Evolutionary conservation across 805 yeast genomes (phyloP), one percentile per base, ranked within the genome.

Genomic region (Kodamaea fukazawae): DNA sequence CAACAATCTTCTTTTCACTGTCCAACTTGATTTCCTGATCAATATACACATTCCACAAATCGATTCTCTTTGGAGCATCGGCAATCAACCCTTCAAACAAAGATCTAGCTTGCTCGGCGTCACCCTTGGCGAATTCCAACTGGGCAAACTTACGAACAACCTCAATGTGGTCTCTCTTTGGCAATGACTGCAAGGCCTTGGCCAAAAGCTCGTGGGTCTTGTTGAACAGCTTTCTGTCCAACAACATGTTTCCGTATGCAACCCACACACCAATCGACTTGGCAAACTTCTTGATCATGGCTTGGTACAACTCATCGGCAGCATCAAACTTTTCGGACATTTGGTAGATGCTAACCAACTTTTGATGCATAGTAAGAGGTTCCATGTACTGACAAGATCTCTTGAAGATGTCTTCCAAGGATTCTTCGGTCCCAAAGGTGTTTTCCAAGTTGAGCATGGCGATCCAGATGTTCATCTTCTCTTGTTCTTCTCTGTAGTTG

Each of bases 391-490:
- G 96, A 52, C 87, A 80, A 1, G 98, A 77, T 49, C 86, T 81
- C 60, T 80, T 83, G 76, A 93, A 91, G 0, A 77, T 76, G 26
- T 81, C 87, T 33, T 88, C 89, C 40, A 90, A 62, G 2, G 93
- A 67, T 46, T 88, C 97, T 7, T 80, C 81, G 15, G 85, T 75
- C 41, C 99, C 99, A 63, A 93, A 93, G 11, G 89, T 81, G 60
- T 86, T 88, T 65, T 93, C 99, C 74, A 95, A 75, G 65, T 93
- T 93, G 53, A 93, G 76, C 55, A 89, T 63, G 0, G 98, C 99
- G 61, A 91, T 86, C 98, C 98, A 95, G 34, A 93, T 83, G 58
- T 93, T 93, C 65, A 89, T 63, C 63, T 89, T 87, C 61, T 93
- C 98, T 52, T 80, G 83, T 62, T 93, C 98, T 55, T 90, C 96